Percentiles rank a stretch among this genome's conserved stretches.
Conservation (phyloP, 2,329 filamentous ascomycete genomes). For the Cladosporium sp. region DNA sequence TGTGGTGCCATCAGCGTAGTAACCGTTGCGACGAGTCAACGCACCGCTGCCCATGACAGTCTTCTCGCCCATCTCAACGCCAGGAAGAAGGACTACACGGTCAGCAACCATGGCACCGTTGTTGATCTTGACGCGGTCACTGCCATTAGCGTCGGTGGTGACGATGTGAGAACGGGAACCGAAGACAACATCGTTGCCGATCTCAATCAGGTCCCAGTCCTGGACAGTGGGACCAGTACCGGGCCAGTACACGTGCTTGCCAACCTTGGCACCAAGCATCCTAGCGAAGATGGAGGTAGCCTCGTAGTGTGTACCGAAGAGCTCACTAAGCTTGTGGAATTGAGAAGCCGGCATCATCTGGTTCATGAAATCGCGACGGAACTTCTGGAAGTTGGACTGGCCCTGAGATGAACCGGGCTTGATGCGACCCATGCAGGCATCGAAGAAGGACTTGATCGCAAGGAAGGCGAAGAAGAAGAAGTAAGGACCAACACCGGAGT, state of each 20-base stretch:
- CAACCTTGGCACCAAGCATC: slow-evolving; percentile 54
- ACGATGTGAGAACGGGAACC: slow-evolving; percentile 56
- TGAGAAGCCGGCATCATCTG: slow-evolving; percentile 46
- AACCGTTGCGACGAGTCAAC: slow-evolving; percentile 48
- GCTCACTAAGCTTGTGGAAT: slow-evolving; percentile 51
- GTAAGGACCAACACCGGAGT: slow-evolving; percentile 45
- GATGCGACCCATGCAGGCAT: slow-evolving; percentile 37
- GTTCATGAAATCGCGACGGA: slow-evolving; percentile 49
- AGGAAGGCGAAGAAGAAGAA: slow-evolving; percentile 48
- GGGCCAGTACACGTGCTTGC: slow-evolving; percentile 58
- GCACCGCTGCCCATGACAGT: slow-evolving; percentile 57
- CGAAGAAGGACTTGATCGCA: slow-evolving; percentile 44
- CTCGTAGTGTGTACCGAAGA: slow-evolving; percentile 59
- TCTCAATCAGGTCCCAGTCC: slow-evolving; percentile 56
- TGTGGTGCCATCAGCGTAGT: slow-evolving; percentile 48
- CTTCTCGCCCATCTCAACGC: slow-evolving; percentile 50
- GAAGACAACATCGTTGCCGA: slow-evolving; percentile 62
- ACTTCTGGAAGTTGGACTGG: slow-evolving; percentile 43
- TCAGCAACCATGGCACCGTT: slow-evolving; percentile 59
- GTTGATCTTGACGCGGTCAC: slow-evolving; percentile 49
- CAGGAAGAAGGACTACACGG: slow-evolving; percentile 54
- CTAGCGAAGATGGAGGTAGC: slow-evolving; percentile 54
- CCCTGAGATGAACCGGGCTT: slow-evolving; percentile 35
- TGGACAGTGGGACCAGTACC: slow-evolving; percentile 56
- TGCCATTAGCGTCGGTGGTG: slow-evolving; percentile 54